Evolutionary conservation across 495 filamentous ascomycete genomes (phyloP).

Genomic region (Lasiosphaeria miniovina): DNA sequence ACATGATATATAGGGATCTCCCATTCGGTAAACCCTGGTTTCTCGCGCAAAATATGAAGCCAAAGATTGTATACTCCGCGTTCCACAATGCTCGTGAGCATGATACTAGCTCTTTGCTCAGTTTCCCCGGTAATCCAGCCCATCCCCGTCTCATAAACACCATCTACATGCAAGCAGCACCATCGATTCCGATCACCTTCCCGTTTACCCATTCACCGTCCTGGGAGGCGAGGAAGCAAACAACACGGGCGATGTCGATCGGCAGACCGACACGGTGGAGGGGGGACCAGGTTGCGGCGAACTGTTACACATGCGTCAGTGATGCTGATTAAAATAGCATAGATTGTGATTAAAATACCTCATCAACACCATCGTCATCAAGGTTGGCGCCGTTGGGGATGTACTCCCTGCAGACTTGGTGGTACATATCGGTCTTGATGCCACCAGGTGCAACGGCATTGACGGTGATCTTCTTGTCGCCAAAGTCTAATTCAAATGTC

Average conservation of each 20-base stretch:
- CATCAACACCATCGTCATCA: conserved; percentile 34
- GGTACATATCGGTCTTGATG: conserved; percentile 70
- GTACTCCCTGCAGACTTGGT: conserved; percentile 62
- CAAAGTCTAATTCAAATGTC: conserved; percentile 29
- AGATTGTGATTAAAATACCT: conserved; percentile 8
- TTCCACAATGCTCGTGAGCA: too few relatives aligned
- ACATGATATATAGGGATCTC: too few relatives aligned
- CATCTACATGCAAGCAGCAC: conserved; percentile 47
- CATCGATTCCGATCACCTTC: conserved; percentile 50
- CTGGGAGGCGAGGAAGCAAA: conserved; percentile 61
- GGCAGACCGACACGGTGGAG: conserved; percentile 60
- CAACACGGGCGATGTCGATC: conserved; percentile 62
- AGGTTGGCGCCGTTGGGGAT: conserved; percentile 56
- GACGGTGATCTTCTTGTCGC: conserved; percentile 54
- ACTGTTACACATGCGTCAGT: conserved; percentile 24
- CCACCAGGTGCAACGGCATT: conserved; percentile 66
- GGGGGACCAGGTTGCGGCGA: conserved; percentile 56
- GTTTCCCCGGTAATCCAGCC: too few relatives aligned
- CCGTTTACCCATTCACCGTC: conserved; percentile 68
- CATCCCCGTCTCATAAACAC: too few relatives aligned
- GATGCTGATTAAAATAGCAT: too few relatives aligned
- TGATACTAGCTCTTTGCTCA: too few relatives aligned
- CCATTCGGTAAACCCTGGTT: too few relatives aligned
- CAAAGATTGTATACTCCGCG: too few relatives aligned
- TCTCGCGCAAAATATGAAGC: too few relatives aligned